These are phyloP conservation scores for Apiospora malaysiana DNA, from an alignment of 2,329 filamentous ascomycete genomes.

Conservation along the genomic window DNA sequence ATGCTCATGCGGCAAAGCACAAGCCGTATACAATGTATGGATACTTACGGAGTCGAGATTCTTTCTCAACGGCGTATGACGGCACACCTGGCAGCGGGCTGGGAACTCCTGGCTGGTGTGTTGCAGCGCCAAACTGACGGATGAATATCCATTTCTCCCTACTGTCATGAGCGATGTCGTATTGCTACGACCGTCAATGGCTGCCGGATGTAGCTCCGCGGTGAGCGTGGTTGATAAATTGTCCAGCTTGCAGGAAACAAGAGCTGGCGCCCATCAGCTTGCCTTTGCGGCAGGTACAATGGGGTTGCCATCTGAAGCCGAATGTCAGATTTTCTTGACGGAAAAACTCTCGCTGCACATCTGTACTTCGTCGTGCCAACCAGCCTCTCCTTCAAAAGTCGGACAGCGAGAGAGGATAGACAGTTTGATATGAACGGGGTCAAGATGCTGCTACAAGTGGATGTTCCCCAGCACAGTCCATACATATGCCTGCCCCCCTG, in stretches of 20 bases:
- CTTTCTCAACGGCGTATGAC: neutral
- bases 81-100: neutral
- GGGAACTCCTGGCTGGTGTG: neutral
- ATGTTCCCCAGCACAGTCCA: neutral
- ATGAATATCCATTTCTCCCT: neutral
- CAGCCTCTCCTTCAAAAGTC: neutral
- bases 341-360: neutral
- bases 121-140: neutral
- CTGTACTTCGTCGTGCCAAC: neutral
- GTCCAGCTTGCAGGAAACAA: neutral
- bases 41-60: neutral
- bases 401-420: neutral
- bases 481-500: neutral
- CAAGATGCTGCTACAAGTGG: neutral
- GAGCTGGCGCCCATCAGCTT: neutral
- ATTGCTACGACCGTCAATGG: neutral
- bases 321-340: neutral
- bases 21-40: neutral
- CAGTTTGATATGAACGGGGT: neutral
- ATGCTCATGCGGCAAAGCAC: neutral
- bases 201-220: slow-evolving; percentile 12
- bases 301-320: neutral
- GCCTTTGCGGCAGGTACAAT: neutral
- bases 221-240: neutral
- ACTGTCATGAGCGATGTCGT: neutral